Percentiles rank a stretch among this genome's conserved stretches.
Conservation (phyloP, 768 basidiomycete species). For the Lanmaoa pseudosensibilis region DNA sequence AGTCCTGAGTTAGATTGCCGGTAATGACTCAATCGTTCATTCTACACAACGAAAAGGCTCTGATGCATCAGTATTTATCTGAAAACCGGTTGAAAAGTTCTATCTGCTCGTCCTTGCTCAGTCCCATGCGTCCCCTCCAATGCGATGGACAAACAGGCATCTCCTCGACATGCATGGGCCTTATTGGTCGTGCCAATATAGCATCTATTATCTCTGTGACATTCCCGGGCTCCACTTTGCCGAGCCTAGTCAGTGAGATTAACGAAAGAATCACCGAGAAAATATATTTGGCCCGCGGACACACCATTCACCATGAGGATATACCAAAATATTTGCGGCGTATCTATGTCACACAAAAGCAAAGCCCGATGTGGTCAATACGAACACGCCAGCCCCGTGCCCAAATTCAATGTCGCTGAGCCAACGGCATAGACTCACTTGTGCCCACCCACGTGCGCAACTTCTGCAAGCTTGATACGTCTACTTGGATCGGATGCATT, state of each 20-base stretch:
- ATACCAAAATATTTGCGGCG: constrained; percentile 69
- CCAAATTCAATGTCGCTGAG: neutral
- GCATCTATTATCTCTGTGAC: constrained; percentile 54
- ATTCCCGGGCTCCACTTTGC: constrained; percentile 55
- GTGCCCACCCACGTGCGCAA: constrained; percentile 83
- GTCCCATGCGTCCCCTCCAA: constrained; percentile 76
- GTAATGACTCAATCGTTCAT: neutral
- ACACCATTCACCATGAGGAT: constrained; percentile 73
- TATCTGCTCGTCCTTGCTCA: constrained; percentile 57
- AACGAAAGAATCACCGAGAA: neutral
- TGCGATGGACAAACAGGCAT: constrained; percentile 45
- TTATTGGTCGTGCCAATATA: constrained; percentile 34
- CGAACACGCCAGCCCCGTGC: neutral
- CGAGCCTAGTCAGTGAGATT: constrained; percentile 49
- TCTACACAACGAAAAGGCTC: neutral
- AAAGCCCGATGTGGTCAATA: neutral
- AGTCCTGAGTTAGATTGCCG: neutral
- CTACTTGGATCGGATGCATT: constrained; percentile 28
- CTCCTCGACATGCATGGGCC: constrained; percentile 30
- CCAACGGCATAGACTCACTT: constrained; percentile 48
- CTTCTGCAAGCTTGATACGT: constrained; percentile 55
- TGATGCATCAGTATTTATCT: neutral
- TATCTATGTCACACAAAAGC: constrained; percentile 40
- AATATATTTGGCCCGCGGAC: constrained; percentile 17
- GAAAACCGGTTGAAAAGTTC: constrained; percentile 30